Base-by-base conservation (phyloP, 1,284 basidiomycete species). In the Mycena citricolor region DNA sequence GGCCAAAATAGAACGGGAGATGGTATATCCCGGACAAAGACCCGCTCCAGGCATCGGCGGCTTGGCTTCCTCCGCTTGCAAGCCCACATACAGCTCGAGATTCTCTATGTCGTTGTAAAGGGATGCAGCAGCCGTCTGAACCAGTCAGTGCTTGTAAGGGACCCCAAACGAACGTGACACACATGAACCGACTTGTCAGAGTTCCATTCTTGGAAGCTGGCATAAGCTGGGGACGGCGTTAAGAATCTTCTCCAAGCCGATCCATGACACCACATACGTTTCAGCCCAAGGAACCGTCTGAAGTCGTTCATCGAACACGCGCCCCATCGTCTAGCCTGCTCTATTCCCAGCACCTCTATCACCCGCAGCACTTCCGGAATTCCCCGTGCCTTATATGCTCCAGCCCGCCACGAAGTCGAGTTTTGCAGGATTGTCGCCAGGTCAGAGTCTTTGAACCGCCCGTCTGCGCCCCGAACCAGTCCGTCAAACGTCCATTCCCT, bases 1-100 rank as follows among this genome's bases (percentile, higher is more conserved):
- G 11, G 84, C 75, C 13, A 94, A 70, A 54, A 94, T 94, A 16
- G 87, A 85, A 25, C 91, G 75, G 6, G 87, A 89, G 57, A 92
- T 87, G 7, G 90, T 92, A 68, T 83, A 91, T 17, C 90, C 89
- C n/a, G 89, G 87, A 61, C 87, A 90, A 4, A 90, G 61, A 10
- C 91, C 91, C 7, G 86, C 84, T n/a, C 88, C 88, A 7, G 81
- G 76, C 31, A 78, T 76, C 14, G 81, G 76, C 11, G 65, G 59
- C 59, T 92, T 92, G 8, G 82, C 59, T 60, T 90, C 74, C 61
- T 92, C 88, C 5, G 86, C 85, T 67, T 86, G 83, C 42, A 87
- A 61, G n/a, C 86, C 84, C 49, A 80, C 82, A 57, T 90, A 76
- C 16, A 90, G 74, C 61, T 90, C 87, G 17, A 90, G 70, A 54